phyloP scores from a whole-genome alignment of 2,329 filamentous ascomycete genomes.

The Ramularia endophylla region DNA sequence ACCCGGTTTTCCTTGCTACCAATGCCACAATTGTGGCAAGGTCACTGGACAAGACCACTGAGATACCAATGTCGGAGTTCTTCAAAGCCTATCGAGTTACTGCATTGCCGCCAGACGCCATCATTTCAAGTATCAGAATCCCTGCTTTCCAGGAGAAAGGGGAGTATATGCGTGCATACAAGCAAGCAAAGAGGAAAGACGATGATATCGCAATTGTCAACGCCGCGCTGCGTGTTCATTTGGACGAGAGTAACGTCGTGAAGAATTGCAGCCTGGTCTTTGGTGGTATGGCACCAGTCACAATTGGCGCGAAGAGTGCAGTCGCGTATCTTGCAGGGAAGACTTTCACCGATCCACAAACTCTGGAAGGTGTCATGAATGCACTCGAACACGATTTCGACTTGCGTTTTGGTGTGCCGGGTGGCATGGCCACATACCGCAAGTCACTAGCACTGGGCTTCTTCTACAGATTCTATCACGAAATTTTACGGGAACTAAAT shows the following conservation, averaged over 20 bases:
- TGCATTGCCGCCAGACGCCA: constrained; percentile 70
- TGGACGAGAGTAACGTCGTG: constrained; percentile 65
- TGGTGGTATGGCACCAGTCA: constrained; percentile 91
- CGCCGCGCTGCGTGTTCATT: constrained; percentile 67
- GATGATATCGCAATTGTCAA: constrained; percentile 99
- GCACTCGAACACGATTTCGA: constrained; percentile 87
- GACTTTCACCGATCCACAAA: constrained; percentile 71
- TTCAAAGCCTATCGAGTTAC: constrained; percentile 89
- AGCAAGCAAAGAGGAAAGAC: constrained; percentile 94
- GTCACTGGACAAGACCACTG: constrained; percentile 63
- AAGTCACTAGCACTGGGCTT: constrained; percentile 87
- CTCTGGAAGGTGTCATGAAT: constrained; percentile 83
- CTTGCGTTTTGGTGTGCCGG: constrained; percentile 81
- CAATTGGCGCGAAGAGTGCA: constrained; percentile 76
- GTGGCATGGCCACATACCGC: constrained; percentile 95
- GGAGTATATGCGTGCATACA: constrained; percentile 85
- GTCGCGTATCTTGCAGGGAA: constrained; percentile 70
- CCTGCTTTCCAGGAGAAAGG: constrained; percentile 67
- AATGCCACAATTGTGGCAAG: constrained; percentile 77
- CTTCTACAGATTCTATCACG: constrained; percentile 97
- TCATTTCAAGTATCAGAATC: constrained; percentile 83
- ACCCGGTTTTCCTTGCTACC: constrained; percentile 85
- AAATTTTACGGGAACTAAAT: constrained; percentile 61
- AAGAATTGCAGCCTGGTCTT: constrained; percentile 76
- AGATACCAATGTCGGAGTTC: constrained; percentile 88